A percentile compares a stretch with the other conserved stretches of the same genome.
Conservation (phyloP, 306 rosid genomes). For the Albizia julibrissin region DNA sequence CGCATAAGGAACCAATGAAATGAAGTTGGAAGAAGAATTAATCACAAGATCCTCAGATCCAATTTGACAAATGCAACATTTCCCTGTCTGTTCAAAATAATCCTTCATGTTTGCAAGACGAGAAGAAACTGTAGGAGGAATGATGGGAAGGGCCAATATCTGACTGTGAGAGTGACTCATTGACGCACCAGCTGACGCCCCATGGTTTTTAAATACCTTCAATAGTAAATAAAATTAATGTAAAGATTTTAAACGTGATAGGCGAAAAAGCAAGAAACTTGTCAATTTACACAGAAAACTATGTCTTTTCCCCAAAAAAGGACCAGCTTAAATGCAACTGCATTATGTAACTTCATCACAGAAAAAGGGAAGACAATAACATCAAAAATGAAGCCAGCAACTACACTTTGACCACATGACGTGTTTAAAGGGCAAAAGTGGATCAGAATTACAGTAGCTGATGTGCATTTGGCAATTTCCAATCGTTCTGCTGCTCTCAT, state of each 20-base stretch:
- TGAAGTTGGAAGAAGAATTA: slow-evolving; percentile 57
- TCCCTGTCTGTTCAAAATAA: slow-evolving; percentile 53
- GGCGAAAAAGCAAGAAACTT: background rate
- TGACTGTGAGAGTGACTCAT: slow-evolving; percentile 88
- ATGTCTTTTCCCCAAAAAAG: background rate
- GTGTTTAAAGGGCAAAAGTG: background rate
- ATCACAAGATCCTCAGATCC: slow-evolving; percentile 54
- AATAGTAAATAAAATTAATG: slow-evolving; percentile 26
- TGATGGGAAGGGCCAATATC: slow-evolving; percentile 72
- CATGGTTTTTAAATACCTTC: slow-evolving; percentile 84
- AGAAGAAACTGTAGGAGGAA: slow-evolving; percentile 66
- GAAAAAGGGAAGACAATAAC: slow-evolving; percentile 4
- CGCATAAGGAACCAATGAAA: slow-evolving; percentile 71
- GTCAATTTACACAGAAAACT: background rate
- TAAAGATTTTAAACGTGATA: slow-evolving; percentile 18
- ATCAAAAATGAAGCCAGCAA: background rate
- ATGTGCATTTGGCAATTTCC: slow-evolving; percentile 1
- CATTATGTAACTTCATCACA: background rate
- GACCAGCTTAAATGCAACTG: background rate
- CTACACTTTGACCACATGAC: background rate
- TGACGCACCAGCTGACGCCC: slow-evolving; percentile 88
- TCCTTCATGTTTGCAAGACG: slow-evolving; percentile 61
- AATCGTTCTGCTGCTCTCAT: slow-evolving; percentile 18
- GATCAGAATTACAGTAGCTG: background rate
- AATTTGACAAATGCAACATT: slow-evolving; percentile 65